Percentiles rank a stretch among this genome's conserved stretches.
These are phyloP conservation scores for Melaleuca alternifolia DNA, from an alignment of 345 rosid genomes.

Conservation along the genomic window DNA sequence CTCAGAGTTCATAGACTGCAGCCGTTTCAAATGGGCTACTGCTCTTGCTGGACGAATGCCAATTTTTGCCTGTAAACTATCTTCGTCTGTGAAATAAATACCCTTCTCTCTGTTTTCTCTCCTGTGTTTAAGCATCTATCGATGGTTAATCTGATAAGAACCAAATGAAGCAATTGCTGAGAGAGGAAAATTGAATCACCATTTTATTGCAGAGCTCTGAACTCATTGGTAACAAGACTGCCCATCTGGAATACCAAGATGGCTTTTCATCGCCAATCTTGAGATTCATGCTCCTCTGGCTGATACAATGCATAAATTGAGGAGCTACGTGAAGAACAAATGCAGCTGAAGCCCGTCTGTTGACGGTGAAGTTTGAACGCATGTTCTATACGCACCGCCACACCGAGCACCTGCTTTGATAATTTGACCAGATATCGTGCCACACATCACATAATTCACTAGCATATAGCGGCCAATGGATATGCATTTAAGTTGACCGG, in stretches of 20 bases:
- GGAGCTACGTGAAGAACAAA: background rate
- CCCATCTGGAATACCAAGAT: background rate
- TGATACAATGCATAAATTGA: background rate
- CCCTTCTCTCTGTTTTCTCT: background rate
- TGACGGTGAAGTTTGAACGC: too few species aligned
- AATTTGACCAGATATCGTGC: too few species aligned
- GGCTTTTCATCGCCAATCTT: background rate
- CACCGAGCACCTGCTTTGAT: too few species aligned
- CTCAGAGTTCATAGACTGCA: background rate
- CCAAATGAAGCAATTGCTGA: background rate
- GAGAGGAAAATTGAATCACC: background rate
- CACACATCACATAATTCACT: too few species aligned
- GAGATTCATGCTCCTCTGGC: background rate
- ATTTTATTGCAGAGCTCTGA: background rate
- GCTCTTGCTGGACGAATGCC: background rate
- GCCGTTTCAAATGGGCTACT: background rate
- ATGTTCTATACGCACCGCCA: background rate
- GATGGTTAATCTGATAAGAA: background rate
- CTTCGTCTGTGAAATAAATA: background rate
- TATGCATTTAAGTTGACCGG: background rate
- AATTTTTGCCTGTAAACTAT: background rate
- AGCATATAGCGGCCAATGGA: background rate
- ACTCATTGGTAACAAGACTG: background rate
- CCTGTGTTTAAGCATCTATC: background rate
- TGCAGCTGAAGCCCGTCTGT: background rate